Evolutionary conservation across 768 basidiomycete species (phyloP).

Genomic region (Psilocybe sp.): DNA sequence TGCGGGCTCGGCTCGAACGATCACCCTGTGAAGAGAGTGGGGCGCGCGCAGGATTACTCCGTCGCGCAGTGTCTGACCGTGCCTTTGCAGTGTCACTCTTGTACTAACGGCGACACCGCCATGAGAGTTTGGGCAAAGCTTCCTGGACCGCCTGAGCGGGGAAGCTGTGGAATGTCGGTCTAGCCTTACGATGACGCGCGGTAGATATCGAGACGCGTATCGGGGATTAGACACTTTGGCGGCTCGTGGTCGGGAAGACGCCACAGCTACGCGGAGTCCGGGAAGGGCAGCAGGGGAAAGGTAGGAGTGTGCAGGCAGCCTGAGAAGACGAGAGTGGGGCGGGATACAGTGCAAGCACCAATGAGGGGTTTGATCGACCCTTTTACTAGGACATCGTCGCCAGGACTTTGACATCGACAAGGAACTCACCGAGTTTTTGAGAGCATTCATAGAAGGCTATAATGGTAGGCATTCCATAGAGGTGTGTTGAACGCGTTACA

Average conservation of each 20-base stretch:
- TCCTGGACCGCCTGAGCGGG: not conserved
- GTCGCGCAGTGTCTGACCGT: constrained; percentile 16
- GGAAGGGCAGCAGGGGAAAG: constrained; percentile 1
- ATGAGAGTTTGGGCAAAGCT: constrained; percentile 13
- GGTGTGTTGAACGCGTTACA: too few species aligned
- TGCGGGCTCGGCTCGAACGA: constrained; percentile 22
- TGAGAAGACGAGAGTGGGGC: not conserved
- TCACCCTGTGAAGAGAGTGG: constrained; percentile 3
- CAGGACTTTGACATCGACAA: not conserved
- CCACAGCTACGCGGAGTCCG: not conserved
- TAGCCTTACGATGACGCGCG: constrained; percentile 22
- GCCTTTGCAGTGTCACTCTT: constrained; percentile 22
- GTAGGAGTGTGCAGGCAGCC: not conserved
- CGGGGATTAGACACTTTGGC: constrained; percentile 21
- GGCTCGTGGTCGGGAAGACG: not conserved
- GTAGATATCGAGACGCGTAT: constrained; percentile 15
- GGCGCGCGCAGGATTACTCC: not conserved
- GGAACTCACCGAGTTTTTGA: too few species aligned
- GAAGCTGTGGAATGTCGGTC: constrained; percentile 15
- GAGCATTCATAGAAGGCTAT: too few species aligned
- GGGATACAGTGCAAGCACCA: constrained; percentile 3
- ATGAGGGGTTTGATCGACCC: constrained; percentile 16
- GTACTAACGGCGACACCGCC: constrained; percentile 18
- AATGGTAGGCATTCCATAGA: too few species aligned
- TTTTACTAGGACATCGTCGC: constrained; percentile 19